Base-by-base conservation (phyloP, 2,329 filamentous ascomycete species). In the Trichophyton benhamiae region DNA sequence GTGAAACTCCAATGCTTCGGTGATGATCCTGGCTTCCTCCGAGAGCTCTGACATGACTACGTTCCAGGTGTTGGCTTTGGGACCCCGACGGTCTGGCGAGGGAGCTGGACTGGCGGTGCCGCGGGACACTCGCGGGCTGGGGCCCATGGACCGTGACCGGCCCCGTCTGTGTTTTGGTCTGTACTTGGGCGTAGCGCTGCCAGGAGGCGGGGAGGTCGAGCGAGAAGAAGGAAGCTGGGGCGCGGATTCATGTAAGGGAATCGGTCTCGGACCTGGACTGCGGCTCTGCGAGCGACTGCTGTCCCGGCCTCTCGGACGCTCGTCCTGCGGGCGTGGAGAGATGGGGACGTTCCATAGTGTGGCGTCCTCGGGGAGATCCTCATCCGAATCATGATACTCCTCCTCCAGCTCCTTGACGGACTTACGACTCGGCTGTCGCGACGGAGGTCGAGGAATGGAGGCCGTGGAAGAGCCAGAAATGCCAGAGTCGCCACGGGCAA, bases 61-160 rank as follows among this genome's bases (percentile, higher is more conserved):
- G 62, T 81, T 81, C 78, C 84, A 86, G 0, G 82, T 84, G 66
- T 82, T 82, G 22, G 80, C 79, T 33, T 79, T 76, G 48, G 76
- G 76, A 57, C 68, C 67, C 3, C 66, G 63, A 42, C 79, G 76
- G 52, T 53, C 76, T 74, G 33, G 30, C 25, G 49, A 15, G 11
- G 49, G 9, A 17, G 22, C 49, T 33, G 49, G 49, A 25, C 49
- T 53, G 49, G n/a, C 30, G 11, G 25, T 25, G n/a, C 27, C 22
- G 2, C 13, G 22, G 22, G 49, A 53, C 3, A 30, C 15, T 17
- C 49, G 49, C 49, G 25, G 49, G 25, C 49, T 53, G 22, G 62
- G 74, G 69, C 38, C 74, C 72, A 25, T 73, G 72, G 48, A 76
- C 71, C 65, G 75, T 70, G 58, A 74, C 70, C 60, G 53, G 11